Percentiles rank a stretch among this genome's conserved stretches.
Evolutionary conservation across 139 green algal genomes (phyloP).

Genomic region (Picochlorum costavermella): DNA sequence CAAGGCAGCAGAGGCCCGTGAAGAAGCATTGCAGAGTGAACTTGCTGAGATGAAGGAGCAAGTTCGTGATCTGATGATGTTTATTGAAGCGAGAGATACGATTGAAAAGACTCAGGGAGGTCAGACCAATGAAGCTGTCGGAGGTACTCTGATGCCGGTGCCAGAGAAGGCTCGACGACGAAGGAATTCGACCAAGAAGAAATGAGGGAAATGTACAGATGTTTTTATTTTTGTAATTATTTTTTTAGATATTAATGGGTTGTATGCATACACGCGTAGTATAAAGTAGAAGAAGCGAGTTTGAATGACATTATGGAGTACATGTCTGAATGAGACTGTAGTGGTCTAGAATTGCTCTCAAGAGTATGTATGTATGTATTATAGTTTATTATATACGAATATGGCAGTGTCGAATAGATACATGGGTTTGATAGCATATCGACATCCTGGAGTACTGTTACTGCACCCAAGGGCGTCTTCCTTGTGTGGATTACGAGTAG

Average conservation of each 20-base stretch:
- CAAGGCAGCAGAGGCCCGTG: slow-evolving; percentile 29
- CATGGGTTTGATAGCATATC: too few relatives aligned
- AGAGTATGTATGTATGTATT: too few relatives aligned
- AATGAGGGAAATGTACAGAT: neutral
- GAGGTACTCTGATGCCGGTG: slow-evolving; percentile 29
- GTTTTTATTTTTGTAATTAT: slow-evolving; percentile 6
- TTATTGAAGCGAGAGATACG: slow-evolving; percentile 57
- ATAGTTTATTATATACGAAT: too few relatives aligned
- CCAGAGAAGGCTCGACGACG: neutral
- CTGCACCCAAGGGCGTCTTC: too few relatives aligned
- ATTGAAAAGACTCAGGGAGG: slow-evolving; percentile 17
- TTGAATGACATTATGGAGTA: neutral
- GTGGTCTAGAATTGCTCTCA: too few relatives aligned
- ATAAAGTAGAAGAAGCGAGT: too few relatives aligned
- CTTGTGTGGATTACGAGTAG: too few relatives aligned
- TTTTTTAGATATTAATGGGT: neutral
- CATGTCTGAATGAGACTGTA: too few relatives aligned
- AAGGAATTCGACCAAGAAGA: neutral
- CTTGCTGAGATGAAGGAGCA: slow-evolving; percentile 42
- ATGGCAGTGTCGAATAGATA: too few relatives aligned
- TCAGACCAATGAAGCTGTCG: slow-evolving; percentile 36
- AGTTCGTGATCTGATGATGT: slow-evolving; percentile 73
- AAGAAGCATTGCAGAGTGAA: slow-evolving; percentile 27
- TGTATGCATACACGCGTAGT: too few relatives aligned
- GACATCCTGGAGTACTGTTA: too few relatives aligned